Evolutionary conservation across 208 protist species (phyloP).

Genomic region (Spongospora subterranea): DNA sequence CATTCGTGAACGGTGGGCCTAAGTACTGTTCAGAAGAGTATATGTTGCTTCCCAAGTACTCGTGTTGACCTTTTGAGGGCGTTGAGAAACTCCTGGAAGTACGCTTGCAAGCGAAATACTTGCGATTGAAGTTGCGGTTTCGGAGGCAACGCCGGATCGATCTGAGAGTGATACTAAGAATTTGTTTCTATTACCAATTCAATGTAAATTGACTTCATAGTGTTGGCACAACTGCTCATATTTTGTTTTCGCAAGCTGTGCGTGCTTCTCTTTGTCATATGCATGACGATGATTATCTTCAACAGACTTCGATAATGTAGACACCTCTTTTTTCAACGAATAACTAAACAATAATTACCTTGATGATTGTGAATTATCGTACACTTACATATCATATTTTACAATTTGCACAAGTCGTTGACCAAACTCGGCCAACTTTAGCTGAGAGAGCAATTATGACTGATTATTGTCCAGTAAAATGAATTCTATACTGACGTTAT

Average conservation of each 20-base stretch:
- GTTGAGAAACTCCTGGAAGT: not conserved
- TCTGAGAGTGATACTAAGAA: not conserved
- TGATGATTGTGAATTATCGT: not conserved
- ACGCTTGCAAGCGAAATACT: not conserved
- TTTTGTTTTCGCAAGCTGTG: not conserved
- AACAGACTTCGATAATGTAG: slow-evolving; percentile 9
- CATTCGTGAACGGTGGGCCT: not conserved
- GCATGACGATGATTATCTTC: not conserved
- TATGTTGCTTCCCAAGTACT: not conserved
- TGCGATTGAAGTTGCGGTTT: not conserved
- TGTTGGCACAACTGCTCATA: not conserved
- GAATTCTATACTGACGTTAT: not conserved
- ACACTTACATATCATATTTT: slow-evolving; percentile 40
- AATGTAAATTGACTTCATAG: not conserved
- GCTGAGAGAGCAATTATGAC: not conserved
- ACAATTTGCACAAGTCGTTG: slow-evolving; percentile 29
- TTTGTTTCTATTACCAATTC: not conserved
- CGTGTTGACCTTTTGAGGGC: not conserved
- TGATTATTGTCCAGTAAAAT: not conserved
- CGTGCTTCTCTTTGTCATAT: not conserved
- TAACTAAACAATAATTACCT: not conserved
- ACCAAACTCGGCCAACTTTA: not conserved
- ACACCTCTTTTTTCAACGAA: not conserved
- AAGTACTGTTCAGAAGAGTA: not conserved
- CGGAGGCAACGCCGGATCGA: not conserved